Evolutionary conservation across 768 basidiomycete species (phyloP), one percentile per base, ranked within the genome.

Genomic region (Coprinopsis marcescibilis): DNA sequence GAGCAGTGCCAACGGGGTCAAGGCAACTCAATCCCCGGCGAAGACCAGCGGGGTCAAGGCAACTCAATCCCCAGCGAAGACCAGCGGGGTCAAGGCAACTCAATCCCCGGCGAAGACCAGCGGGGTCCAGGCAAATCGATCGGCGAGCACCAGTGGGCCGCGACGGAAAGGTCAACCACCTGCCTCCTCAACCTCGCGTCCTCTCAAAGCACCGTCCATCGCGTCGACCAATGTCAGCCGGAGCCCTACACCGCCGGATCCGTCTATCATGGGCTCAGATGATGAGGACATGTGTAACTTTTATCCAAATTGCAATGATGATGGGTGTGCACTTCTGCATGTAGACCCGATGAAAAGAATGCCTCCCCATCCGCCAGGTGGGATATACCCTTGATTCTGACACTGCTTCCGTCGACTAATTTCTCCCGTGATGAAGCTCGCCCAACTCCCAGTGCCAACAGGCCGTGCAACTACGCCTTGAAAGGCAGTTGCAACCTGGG

Each of bases 401-500:
- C n/a, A n/a, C n/a, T n/a, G n/a, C n/a, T n/a, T n/a, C n/a, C n/a
- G n/a, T n/a, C n/a, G n/a, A n/a, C n/a, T n/a, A n/a, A n/a, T n/a
- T n/a, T n/a, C n/a, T n/a, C n/a, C n/a, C n/a, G n/a, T n/a, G n/a
- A n/a, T n/a, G n/a, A n/a, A n/a, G n/a, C n/a, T n/a, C n/a, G n/a
- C n/a, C n/a, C n/a, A n/a, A n/a, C n/a, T n/a, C n/a, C n/a, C n/a
- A n/a, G n/a, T n/a, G 20, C 12, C 10, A 15, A 21, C 20, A 32
- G 19, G 14, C 38, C 51, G 6, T 60, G 63, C 50, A 51, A 45
- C 23, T 60, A 56, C 43, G 60, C 55, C 47, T 38, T 45, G 8
- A 52, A 46, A 38, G 61, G 62, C 7, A 55, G 30, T 19, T 61
- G 61, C 46, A 45, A 20, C 13, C 30, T 43, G 5, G 58, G 58